Evolutionary conservation across 805 yeast species (phyloP).

Genomic region (Lachancea cidri): DNA sequence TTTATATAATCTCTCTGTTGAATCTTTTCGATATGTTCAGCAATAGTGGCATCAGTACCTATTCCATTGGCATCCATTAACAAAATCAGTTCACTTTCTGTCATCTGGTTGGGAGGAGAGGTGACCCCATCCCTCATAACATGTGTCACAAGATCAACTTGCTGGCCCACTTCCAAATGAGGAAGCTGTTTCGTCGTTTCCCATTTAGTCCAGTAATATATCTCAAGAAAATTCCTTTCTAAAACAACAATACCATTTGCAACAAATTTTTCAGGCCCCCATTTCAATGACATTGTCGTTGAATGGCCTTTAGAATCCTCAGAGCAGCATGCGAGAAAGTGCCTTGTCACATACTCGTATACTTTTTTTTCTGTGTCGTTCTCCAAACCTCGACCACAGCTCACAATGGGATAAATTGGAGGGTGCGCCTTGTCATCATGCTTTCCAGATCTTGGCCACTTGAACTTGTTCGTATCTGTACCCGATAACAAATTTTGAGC

Average conservation of each 20-base stretch:
- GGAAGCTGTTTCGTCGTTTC: slow-evolving; percentile 62
- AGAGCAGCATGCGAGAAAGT: slow-evolving; percentile 89
- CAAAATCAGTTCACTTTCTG: slow-evolving; percentile 87
- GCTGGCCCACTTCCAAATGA: slow-evolving; percentile 50
- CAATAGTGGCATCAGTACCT: slow-evolving; percentile 99
- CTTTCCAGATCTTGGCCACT: slow-evolving; percentile 72
- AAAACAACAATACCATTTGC: slow-evolving; percentile 71
- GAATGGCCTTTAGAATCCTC: slow-evolving; percentile 78
- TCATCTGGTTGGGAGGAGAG: slow-evolving; percentile 72
- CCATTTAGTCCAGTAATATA: slow-evolving; percentile 80
- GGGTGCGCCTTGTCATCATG: slow-evolving; percentile 97
- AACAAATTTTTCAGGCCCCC: slow-evolving; percentile 74
- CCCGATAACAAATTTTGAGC: slow-evolving; percentile 43
- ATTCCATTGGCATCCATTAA: slow-evolving; percentile 96
- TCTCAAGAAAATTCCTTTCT: slow-evolving; percentile 72
- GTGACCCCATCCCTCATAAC: slow-evolving; percentile 70
- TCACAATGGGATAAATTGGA: slow-evolving; percentile 81
- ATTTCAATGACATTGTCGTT: slow-evolving; percentile 56
- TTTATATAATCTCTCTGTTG: slow-evolving; percentile 59
- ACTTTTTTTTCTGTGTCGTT: slow-evolving; percentile 52
- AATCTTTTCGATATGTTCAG: slow-evolving; percentile 90
- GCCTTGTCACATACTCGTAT: slow-evolving; percentile 79
- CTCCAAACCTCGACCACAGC: slow-evolving; percentile 24
- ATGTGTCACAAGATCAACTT: slow-evolving; percentile 49
- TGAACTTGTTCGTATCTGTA: slow-evolving; percentile 40